Evolutionary conservation across 2,329 filamentous ascomycete species (phyloP).

Genomic region (Exophiala sideris): DNA sequence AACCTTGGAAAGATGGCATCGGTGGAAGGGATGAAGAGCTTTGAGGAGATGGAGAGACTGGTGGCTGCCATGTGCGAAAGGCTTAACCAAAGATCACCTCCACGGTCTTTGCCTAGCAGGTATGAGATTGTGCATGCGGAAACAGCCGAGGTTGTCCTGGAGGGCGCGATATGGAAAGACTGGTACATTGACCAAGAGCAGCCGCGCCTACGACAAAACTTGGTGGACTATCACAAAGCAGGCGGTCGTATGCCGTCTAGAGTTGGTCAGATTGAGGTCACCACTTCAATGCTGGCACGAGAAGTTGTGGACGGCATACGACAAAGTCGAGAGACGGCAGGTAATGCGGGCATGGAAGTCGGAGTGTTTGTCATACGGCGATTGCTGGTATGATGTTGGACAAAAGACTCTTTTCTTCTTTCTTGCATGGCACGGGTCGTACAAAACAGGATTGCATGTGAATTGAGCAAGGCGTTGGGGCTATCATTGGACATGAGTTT

Average conservation of each 20-base stretch:
- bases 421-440: not conserved
- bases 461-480: not conserved
- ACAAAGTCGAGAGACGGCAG: slow-evolving; percentile 41
- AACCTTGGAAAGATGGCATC: slow-evolving; percentile 54
- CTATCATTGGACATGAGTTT: no score
- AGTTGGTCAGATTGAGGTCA: slow-evolving; percentile 43
- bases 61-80: slow-evolving; percentile 40
- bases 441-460: not conserved
- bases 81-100: slow-evolving; percentile 32
- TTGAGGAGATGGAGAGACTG: slow-evolving; percentile 47
- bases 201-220: slow-evolving; percentile 49
- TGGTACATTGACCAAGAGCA: slow-evolving; percentile 66
- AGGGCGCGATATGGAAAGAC: slow-evolving; percentile 56
- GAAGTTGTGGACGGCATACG: slow-evolving; percentile 59
- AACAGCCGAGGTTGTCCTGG: slow-evolving; percentile 50
- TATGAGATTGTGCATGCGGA: slow-evolving; percentile 50
- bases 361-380: slow-evolving; percentile 50
- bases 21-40: slow-evolving; percentile 54
- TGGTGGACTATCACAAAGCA: slow-evolving; percentile 30
- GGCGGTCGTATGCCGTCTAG: slow-evolving; percentile 34
- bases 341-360: slow-evolving; percentile 43
- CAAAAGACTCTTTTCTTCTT: slow-evolving; percentile 3
- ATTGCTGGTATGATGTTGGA: slow-evolving; percentile 12
- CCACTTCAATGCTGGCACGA: slow-evolving; percentile 55
- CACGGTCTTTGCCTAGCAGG: slow-evolving; percentile 34